Evolutionary conservation across 768 basidiomycete species (phyloP).

Genomic region (Russula dissimulans): DNA sequence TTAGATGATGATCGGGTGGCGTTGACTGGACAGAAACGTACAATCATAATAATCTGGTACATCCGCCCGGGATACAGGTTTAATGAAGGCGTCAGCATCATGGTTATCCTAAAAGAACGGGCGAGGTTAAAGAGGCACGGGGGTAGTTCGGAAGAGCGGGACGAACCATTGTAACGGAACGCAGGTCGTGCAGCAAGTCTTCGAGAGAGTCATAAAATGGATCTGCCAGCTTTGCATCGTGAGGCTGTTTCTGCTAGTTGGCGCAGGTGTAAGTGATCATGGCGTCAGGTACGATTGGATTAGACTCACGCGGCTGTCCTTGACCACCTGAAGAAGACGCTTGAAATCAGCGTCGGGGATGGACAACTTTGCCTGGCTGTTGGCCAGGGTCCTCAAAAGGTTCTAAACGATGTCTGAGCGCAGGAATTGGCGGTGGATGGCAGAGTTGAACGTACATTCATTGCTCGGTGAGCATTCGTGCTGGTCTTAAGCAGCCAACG

Average conservation of each 20-base stretch:
- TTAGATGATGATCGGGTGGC: neutral
- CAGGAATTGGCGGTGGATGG: slow-evolving; percentile 24
- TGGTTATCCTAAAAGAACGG: slow-evolving; percentile 54
- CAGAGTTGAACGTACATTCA: slow-evolving; percentile 31
- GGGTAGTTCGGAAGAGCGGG: slow-evolving; percentile 23
- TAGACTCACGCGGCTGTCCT: slow-evolving; percentile 73
- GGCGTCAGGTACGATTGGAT: slow-evolving; percentile 11
- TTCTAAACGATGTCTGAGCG: slow-evolving; percentile 42
- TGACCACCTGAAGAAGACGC: slow-evolving; percentile 74
- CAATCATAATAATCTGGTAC: slow-evolving; percentile 92
- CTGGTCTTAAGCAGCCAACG: slow-evolving; percentile 22
- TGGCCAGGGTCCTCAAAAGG: slow-evolving; percentile 79
- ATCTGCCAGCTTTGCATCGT: slow-evolving; percentile 69
- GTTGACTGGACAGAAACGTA: slow-evolving; percentile 30
- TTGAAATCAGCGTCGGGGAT: slow-evolving; percentile 65
- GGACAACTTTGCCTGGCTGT: slow-evolving; percentile 56
- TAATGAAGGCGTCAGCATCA: slow-evolving; percentile 88
- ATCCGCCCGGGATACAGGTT: slow-evolving; percentile 83
- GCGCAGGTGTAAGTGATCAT: slow-evolving; percentile 22
- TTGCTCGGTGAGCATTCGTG: slow-evolving; percentile 23
- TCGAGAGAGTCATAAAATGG: slow-evolving; percentile 94
- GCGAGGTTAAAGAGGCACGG: slow-evolving; percentile 22
- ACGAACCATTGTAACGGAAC: slow-evolving; percentile 60
- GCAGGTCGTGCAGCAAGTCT: slow-evolving; percentile 76
- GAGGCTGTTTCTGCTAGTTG: slow-evolving; percentile 31